These are phyloP conservation scores for Gossypium raimondii DNA, from an alignment of 345 rosid genomes.

Conservation along the genomic window DNA sequence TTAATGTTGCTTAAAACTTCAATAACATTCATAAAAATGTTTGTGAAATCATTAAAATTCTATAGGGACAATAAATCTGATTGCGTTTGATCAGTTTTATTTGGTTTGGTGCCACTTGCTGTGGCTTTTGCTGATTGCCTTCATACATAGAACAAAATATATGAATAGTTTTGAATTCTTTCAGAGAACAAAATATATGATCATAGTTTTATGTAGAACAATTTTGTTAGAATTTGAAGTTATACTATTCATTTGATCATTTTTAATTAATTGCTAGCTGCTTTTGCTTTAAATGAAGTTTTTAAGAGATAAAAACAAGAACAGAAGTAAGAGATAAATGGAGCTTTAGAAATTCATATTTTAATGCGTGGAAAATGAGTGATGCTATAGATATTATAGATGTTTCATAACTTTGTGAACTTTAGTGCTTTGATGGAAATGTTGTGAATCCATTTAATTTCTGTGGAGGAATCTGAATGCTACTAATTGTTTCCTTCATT, in stretches of 20 bases:
- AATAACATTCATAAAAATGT: not conserved
- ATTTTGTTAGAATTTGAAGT: not conserved
- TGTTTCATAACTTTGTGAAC: not conserved
- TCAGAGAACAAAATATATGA: not conserved
- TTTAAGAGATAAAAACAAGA: not conserved
- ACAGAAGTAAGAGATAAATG: not conserved
- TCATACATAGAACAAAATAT: no score
- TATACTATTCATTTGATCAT: not conserved
- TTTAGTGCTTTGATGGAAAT: not conserved
- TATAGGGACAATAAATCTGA: not conserved
- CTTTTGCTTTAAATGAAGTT: not conserved
- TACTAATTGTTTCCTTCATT: not conserved
- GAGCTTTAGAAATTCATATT: conserved; percentile 5
- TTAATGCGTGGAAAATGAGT: not conserved
- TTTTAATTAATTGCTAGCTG: not conserved
- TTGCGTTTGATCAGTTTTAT: not conserved
- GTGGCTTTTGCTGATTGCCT: not conserved
- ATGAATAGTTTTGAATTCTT: not conserved
- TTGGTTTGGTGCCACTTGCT: not conserved
- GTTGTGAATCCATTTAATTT: not conserved
- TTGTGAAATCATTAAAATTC: not conserved
- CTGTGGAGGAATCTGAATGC: not conserved
- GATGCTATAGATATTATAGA: not conserved
- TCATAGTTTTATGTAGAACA: not conserved
- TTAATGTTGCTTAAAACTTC: not conserved